Evolutionary conservation across 192 early-diverging fungal genomes (phyloP).

Genomic region (Rhizophlyctis rosea): DNA sequence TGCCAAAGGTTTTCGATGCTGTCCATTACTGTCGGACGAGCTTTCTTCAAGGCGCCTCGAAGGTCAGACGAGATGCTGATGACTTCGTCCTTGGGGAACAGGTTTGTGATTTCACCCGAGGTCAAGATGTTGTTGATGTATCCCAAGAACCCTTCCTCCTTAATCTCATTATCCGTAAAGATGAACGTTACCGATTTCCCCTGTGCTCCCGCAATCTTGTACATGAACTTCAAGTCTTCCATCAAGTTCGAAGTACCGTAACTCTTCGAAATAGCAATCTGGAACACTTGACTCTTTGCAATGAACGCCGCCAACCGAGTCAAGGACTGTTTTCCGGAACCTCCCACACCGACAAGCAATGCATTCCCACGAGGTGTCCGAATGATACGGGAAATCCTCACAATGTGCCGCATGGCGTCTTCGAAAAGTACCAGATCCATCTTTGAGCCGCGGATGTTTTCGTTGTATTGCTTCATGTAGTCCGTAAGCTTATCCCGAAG

Average conservation of each 20-base stretch:
- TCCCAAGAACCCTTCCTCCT: constrained; percentile 62
- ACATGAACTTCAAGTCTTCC: constrained; percentile 69
- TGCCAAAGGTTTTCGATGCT: constrained; percentile 65
- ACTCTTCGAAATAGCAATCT: constrained; percentile 63
- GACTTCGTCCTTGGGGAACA: constrained; percentile 65
- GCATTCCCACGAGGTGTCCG: constrained; percentile 60
- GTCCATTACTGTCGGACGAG: constrained; percentile 53
- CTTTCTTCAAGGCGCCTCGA: constrained; percentile 56
- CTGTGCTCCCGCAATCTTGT: constrained; percentile 58
- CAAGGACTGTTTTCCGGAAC: constrained; percentile 65
- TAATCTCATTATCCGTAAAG: constrained; percentile 66
- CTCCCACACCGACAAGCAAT: constrained; percentile 61
- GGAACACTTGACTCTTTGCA: constrained; percentile 61
- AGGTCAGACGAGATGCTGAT: constrained; percentile 55
- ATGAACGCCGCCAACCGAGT: constrained; percentile 63
- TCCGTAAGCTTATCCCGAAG: constrained; percentile 49
- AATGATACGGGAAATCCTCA: constrained; percentile 61
- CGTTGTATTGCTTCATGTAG: constrained; percentile 65
- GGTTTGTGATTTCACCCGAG: constrained; percentile 62
- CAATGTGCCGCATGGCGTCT: constrained; percentile 66
- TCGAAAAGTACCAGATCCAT: constrained; percentile 69
- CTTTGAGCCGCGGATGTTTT: constrained; percentile 54
- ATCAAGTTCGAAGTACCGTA: constrained; percentile 58
- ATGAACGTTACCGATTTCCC: constrained; percentile 62
- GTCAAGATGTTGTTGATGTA: constrained; percentile 67